Evolutionary conservation across 352 stramenopile genomes (phyloP), one percentile per base, ranked within the genome.

Genomic region (Globisporangium acanthophoron): DNA sequence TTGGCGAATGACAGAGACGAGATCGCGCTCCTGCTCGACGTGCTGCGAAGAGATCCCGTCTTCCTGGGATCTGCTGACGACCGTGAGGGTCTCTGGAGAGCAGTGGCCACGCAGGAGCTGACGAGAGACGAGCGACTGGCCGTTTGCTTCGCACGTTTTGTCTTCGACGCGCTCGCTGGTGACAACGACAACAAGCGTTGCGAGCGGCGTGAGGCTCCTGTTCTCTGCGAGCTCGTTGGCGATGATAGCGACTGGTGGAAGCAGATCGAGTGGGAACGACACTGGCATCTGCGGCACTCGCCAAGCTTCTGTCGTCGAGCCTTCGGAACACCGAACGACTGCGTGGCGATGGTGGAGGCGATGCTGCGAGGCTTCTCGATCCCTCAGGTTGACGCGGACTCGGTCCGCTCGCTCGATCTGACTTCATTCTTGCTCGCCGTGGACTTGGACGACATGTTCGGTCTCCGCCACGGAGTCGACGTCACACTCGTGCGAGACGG

Each of bases 401-500:
- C 63, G 11, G 33, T 56, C 0, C 21, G 44, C 31, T 61, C 56
- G 7, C 21, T 64, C 20, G 54, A 65, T n/a, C 29, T 54, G 9
- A 18, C 57, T 15, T 21, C 39, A 13, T 24, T 56, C 1, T 11
- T 54, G 44, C n/a, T 31, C 44, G 9, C 44, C n/a, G 44, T 49
- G n/a, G 44, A 49, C 44, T 49, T 49, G 44, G 44, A 49, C n/a
- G 21, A 15, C n/a, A 16, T 13, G 20, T 29, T 49, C 7, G 65
- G 59, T 8, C 52, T 76, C 21, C 58, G 55, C 0, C 69, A 73
- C 20, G 47, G 54, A 40, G 59, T 76, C 0, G 69, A 76, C 48
- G 51, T 71, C 40, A 73, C 69, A 20, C 37, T 76, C 2, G 62
- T 76, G 18, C 54, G 57, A 27, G 27, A 61, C 13, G 69, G 69